phyloP scores from a whole-genome alignment of 2,329 filamentous ascomycete species.

The Clarireedia paspali region DNA sequence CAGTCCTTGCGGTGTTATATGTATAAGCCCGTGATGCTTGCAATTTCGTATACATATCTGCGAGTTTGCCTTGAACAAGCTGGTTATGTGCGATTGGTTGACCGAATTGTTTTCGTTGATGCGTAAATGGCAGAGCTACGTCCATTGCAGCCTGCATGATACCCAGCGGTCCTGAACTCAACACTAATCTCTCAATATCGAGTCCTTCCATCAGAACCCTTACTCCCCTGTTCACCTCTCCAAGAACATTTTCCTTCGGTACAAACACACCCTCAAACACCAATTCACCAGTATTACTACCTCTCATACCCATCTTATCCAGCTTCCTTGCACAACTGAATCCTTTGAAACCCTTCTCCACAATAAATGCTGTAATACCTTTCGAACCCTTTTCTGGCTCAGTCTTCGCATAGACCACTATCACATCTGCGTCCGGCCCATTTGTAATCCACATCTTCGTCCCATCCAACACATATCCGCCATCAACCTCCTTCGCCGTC shows the following conservation, averaged over 20 bases:
- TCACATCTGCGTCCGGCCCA: constrained; percentile 83
- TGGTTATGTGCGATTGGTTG: constrained; percentile 85
- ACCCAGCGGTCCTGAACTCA: constrained; percentile 83
- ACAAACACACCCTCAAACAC: constrained; percentile 89
- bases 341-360: constrained; percentile 60
- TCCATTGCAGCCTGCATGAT: constrained; percentile 92
- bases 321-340: constrained; percentile 87
- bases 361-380: constrained; percentile 91
- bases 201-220: constrained; percentile 93
- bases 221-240: constrained; percentile 72
- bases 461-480: constrained; percentile 74
- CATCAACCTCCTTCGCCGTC: constrained; percentile 70
- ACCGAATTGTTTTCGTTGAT: constrained; percentile 84
- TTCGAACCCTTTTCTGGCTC: constrained; percentile 71
- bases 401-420: constrained; percentile 97
- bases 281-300: constrained; percentile 91
- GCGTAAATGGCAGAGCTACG: constrained; percentile 78
- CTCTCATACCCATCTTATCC: constrained; percentile 97
- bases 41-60: constrained; percentile 96
- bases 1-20: constrained; percentile 68
- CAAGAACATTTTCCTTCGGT: constrained; percentile 72
- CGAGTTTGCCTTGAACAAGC: constrained; percentile 83
- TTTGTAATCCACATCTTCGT: constrained; percentile 98
- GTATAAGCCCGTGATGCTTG: constrained; percentile 82
- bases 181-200: constrained; percentile 85